Conservation (phyloP, 306 rosid species). For the Macrotyloma uniflorum region DNA sequence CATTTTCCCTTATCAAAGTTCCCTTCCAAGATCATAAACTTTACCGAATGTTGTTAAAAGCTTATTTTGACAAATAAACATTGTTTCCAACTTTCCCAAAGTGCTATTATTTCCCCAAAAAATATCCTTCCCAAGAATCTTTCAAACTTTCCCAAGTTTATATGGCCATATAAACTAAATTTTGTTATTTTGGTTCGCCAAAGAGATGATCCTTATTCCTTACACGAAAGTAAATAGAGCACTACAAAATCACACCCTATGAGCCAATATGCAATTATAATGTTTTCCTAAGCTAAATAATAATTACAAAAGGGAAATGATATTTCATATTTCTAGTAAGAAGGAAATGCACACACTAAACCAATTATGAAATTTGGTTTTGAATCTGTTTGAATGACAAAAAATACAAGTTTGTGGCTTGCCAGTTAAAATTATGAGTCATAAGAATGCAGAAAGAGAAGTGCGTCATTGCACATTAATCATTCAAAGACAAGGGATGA, state of each 20-base stretch:
- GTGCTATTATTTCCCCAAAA: not conserved
- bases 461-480: not conserved
- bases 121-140: too few species aligned
- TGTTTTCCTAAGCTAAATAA: not conserved
- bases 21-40: not conserved
- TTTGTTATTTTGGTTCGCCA: not conserved
- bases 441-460: slow-evolving; percentile 14
- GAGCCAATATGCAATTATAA: slow-evolving; percentile 15
- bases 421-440: slow-evolving; percentile 11
- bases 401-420: slow-evolving; percentile 4
- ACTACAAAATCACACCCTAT: not conserved
- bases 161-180: slow-evolving; percentile 9
- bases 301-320: not conserved
- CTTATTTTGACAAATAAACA: not conserved
- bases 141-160: not conserved
- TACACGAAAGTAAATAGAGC: not conserved
- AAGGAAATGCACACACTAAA: not conserved
- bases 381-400: not conserved
- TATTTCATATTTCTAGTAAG: not conserved
- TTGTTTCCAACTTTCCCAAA: not conserved
- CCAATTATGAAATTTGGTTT: not conserved
- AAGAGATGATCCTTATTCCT: not conserved
- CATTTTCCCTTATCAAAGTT: slow-evolving; percentile 7
- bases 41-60: not conserved
- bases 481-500: slow-evolving; percentile 16